Evolutionary conservation across 805 yeast species (phyloP).

Genomic region (Maudiozyma pseudohumilis): DNA sequence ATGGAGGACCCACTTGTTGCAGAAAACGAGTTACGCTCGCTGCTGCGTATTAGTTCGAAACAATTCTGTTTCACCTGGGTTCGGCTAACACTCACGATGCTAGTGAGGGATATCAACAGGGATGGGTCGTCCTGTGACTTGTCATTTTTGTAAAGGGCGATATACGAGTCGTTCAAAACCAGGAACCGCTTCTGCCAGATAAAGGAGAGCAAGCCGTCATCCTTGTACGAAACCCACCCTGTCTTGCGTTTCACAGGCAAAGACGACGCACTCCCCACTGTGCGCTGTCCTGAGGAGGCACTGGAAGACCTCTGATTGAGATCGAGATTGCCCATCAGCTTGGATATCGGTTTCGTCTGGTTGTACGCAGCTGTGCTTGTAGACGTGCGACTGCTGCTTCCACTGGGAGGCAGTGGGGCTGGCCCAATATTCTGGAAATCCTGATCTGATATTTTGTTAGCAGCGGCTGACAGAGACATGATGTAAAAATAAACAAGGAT

Average conservation of each 20-base stretch:
- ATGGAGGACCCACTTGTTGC: background rate
- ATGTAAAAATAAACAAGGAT: background rate
- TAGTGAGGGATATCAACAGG: conserved; percentile 44
- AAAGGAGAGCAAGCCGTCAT: conserved; percentile 81
- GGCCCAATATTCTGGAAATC: conserved; percentile 49
- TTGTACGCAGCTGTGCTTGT: conserved; percentile 21
- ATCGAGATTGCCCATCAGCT: conserved; percentile 27
- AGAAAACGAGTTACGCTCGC: conserved; percentile 20
- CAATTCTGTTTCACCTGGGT: conserved; percentile 68
- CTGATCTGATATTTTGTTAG: conserved; percentile 34
- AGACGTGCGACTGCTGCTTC: conserved; percentile 7
- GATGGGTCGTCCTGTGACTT: conserved; percentile 35
- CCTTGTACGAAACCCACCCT: conserved; percentile 90
- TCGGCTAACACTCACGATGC: conserved; percentile 54
- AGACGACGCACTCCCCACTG: background rate
- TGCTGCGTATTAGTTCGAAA: conserved; percentile 61
- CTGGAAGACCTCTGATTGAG: conserved; percentile 26
- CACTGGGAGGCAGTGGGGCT: conserved; percentile 43
- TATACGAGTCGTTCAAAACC: conserved; percentile 62
- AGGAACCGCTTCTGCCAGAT: conserved; percentile 88
- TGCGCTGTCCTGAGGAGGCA: background rate
- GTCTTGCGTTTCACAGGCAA: conserved; percentile 15
- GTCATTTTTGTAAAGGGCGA: conserved; percentile 69
- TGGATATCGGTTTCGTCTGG: conserved; percentile 29
- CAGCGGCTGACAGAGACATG: conserved; percentile 39